Evolutionary conservation across 495 filamentous ascomycete species (phyloP).

Genomic region (Tuber microsphaerosporum): DNA sequence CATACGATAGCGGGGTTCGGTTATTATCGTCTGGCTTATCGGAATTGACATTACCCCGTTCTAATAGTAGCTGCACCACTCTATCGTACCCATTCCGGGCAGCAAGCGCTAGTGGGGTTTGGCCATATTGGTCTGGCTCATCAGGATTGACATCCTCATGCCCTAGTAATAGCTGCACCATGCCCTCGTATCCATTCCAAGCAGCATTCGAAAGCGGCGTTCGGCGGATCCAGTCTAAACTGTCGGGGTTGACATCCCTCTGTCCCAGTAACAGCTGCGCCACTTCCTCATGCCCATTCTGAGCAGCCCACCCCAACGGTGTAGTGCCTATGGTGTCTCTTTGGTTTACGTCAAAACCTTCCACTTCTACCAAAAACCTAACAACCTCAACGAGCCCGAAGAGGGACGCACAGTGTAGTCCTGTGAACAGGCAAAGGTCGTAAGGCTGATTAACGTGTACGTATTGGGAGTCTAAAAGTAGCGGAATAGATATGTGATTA

Average conservation of each 20-base stretch:
- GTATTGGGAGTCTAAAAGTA: background rate
- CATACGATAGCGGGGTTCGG: background rate
- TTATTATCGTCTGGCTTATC: background rate
- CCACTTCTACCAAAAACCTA: background rate
- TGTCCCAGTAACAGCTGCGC: background rate
- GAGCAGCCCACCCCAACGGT: background rate
- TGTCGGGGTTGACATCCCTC: background rate
- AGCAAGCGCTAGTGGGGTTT: background rate
- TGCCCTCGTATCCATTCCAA: background rate
- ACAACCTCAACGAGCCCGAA: background rate
- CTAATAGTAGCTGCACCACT: background rate
- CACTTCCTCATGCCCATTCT: background rate
- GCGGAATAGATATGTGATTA: background rate
- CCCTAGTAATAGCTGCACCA: background rate
- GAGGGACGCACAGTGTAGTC: background rate
- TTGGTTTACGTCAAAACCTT: background rate
- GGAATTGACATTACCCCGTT: background rate
- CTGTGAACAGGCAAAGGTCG: background rate
- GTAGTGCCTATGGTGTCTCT: background rate
- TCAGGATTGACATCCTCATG: background rate
- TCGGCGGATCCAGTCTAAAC: too few species aligned
- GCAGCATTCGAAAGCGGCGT: background rate
- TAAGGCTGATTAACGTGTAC: background rate
- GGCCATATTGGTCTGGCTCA: background rate
- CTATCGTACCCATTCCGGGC: background rate